Percentiles rank a stretch among this genome's conserved stretches.
Evolutionary conservation across 2,329 filamentous ascomycete species (phyloP).

Genomic region (Ascochyta pisi): DNA sequence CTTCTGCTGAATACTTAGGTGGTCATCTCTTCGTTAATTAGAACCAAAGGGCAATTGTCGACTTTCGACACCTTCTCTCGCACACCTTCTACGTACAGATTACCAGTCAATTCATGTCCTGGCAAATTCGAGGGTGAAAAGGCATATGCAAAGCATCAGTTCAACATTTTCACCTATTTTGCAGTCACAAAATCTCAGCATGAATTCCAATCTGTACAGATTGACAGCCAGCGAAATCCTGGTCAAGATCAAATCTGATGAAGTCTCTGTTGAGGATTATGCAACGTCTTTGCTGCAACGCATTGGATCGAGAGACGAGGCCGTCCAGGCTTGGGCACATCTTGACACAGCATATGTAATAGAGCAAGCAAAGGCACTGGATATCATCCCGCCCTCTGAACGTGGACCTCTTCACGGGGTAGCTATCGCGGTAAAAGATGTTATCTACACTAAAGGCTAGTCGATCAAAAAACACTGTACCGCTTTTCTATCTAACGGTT

Average conservation of each 20-base stretch:
- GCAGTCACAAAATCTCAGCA: background rate
- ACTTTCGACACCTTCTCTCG: too few species aligned
- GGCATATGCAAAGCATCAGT: background rate
- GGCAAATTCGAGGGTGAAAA: too few species aligned
- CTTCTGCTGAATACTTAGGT: background rate
- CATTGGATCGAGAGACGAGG: slow-evolving; percentile 33
- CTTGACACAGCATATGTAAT: slow-evolving; percentile 52
- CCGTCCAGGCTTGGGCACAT: slow-evolving; percentile 42
- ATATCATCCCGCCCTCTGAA: slow-evolving; percentile 55
- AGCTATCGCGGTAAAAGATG: slow-evolving; percentile 66
- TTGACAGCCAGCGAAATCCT: slow-evolving; percentile 35
- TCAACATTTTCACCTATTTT: background rate
- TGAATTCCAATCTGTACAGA: slow-evolving; percentile 4
- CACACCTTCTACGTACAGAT: too few species aligned
- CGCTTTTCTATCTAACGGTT: background rate
- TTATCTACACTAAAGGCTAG: slow-evolving; percentile 57
- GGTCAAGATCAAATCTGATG: slow-evolving; percentile 30
- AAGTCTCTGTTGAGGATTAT: slow-evolving; percentile 38
- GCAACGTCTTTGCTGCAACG: slow-evolving; percentile 38
- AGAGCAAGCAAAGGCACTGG: slow-evolving; percentile 58
- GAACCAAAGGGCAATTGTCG: too few species aligned
- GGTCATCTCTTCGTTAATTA: too few species aligned
- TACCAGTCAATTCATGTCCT: too few species aligned
- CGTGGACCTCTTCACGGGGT: slow-evolving; percentile 65
- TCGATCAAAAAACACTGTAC: background rate